Base-by-base conservation (phyloP, 2,329 filamentous ascomycete genomes). In the Ceratocystis papillata region DNA sequence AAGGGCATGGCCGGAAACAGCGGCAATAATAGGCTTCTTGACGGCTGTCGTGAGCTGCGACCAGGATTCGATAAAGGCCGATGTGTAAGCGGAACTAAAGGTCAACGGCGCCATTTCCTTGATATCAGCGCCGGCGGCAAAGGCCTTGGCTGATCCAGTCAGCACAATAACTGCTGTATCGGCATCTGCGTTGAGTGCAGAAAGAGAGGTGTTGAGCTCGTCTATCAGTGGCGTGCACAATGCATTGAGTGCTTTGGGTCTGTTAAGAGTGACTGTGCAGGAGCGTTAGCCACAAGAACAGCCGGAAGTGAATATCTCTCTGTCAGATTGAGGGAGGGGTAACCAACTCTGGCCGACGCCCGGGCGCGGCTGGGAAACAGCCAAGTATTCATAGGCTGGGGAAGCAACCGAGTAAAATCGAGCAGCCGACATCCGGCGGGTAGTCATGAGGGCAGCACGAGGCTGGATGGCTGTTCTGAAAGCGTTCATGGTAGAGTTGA, bases 101-200 rank as follows among this genome's bases (percentile, higher is more conserved):
- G 87, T 92, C 48, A 96, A 84, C 68, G 90, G 87, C 37, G 90
- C 89, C 94, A 99, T 99, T 78, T 99, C 94, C 77, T 97, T 97
- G 80, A 99, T 99, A 77, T 99, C 94, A 68, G 94, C 94, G 63
- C 94, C 94, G 57, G 94, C 93, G 37, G 93, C 93, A 74, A 96
- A 99, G 53, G 93, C 92, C 76, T 87, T 90, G 70, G 90, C 81
- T 59, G 88, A 95, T 65, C 94, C 94, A 0, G 94, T 96, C 67
- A 99, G 80, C 67, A 99, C 77, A 71, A 96, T 90, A 71, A 87
- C 87, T 8, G 84, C 83, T 70, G 91, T 87, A 41, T 82, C 80
- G 66, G 86, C 81, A 69, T 88, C 85, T 61, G 80, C 76, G 73
- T 93, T 88, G 77, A 92, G 85, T 67, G 83, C 80, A 69, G 77